Base-by-base conservation (phyloP, 2,329 filamentous ascomycete species). In the Penicillium thymicola region DNA sequence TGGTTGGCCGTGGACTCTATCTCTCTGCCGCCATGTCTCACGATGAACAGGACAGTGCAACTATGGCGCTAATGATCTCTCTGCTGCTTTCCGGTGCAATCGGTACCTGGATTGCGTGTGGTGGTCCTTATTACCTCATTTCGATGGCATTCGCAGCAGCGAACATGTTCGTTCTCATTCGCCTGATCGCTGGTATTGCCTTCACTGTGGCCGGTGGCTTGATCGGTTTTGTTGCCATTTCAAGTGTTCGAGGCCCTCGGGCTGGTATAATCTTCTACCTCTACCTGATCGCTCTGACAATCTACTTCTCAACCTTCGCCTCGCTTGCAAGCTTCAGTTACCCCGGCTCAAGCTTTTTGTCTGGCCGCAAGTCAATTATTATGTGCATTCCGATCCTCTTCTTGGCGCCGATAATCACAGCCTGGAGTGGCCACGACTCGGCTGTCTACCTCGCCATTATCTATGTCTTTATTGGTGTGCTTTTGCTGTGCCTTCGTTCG, bases 91-190 rank as follows among this genome's bases (percentile, higher is more conserved):
- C 82, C 8, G 83, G 84, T 40, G 84, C 81, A 6, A 81, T 86
- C 45, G 84, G 83, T 25, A 85, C 83, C 7, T 86, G 83, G 83
- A 84, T 86, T 40, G 82, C 82, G 7, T 84, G 82, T 54, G 82
- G 82, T 28, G 85, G 84, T 2, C 83, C 82, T 32, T 87, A 85
- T 68, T 87, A 87, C 60, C 77, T 86, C 6, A 76, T 79, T 40
- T 81, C 78, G 0, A 81, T 82, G 79, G 80, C 81, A 2, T 83
- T 82, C 59, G 78, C 79, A 1, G 80, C 79, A 2, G 79, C 80
- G 45, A 82, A 81, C 59, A 81, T 82, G 78, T 82, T 82, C 57
- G 76, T 82, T 11, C 71, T 82, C 23, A 81, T 78, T n/a, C 73
- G 80, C 16, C 65, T 81, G n/a, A 75, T 81, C 54, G 78, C 78